These are phyloP conservation scores for Colletotrichum tabaci DNA, from an alignment of 2,329 filamentous ascomycete genomes.

Conservation along the genomic window DNA sequence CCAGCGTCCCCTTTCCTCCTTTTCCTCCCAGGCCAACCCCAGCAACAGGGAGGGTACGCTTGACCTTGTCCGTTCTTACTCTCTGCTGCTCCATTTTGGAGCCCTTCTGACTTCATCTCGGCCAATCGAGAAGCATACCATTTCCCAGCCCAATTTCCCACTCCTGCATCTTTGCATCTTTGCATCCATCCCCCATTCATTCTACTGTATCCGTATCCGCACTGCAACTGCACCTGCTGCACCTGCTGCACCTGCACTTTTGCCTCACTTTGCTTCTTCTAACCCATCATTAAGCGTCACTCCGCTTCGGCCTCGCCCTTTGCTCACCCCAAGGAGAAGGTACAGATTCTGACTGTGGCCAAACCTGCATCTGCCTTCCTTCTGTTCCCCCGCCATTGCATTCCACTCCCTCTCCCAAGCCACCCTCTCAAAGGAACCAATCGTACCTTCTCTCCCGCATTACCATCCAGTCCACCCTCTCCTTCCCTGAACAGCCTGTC, in stretches of 20 bases:
- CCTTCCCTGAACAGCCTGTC: background rate
- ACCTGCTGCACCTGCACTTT: background rate
- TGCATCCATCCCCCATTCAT: slow-evolving; percentile 3
- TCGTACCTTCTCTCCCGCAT: slow-evolving; percentile 8
- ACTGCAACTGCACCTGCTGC: slow-evolving; percentile 6
- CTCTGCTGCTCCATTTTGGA: slow-evolving; percentile 18
- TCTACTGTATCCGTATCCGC: background rate
- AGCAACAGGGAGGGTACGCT: background rate
- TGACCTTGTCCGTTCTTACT: slow-evolving; percentile 29
- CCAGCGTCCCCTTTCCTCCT: slow-evolving; percentile 5
- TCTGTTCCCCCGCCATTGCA: slow-evolving; percentile 10
- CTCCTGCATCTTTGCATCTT: slow-evolving; percentile 12
- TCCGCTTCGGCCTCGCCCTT: slow-evolving; percentile 6
- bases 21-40: slow-evolving; percentile 11
- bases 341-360: background rate
- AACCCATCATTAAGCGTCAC: background rate
- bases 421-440: background rate
- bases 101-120: slow-evolving; percentile 37
- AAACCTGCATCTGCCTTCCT: background rate
- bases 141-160: slow-evolving; percentile 39
- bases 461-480: slow-evolving; percentile 9
- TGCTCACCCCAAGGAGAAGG: background rate
- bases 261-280: slow-evolving; percentile 6
- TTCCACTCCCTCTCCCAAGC: background rate
- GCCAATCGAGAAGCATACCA: slow-evolving; percentile 33